Conservation (phyloP, 306 rosid genomes). For the Luffa acutangula region DNA sequence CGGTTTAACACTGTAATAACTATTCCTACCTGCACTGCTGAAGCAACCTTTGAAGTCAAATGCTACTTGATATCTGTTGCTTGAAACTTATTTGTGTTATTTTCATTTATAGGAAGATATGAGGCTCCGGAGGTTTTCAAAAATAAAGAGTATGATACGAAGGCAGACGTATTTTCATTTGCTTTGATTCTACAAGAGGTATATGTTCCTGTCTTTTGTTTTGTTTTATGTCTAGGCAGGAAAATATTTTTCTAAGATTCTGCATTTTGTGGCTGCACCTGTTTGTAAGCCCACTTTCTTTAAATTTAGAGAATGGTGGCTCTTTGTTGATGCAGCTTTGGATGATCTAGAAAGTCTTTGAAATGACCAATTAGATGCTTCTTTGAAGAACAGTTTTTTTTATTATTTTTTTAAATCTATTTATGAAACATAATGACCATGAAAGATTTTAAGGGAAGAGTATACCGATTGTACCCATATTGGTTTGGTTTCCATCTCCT, state of each 20-base stretch:
- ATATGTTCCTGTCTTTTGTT: constrained; percentile 14
- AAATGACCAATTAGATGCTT: background rate
- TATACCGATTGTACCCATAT: background rate
- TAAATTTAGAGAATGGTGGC: background rate
- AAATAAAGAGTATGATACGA: constrained; percentile 73
- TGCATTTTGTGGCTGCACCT: background rate
- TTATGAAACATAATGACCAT: background rate
- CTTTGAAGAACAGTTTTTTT: background rate
- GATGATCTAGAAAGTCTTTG: background rate
- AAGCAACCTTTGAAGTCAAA: constrained; percentile 3
- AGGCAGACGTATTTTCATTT: constrained; percentile 91
- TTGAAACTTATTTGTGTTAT: constrained; percentile 5
- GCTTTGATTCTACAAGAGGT: constrained; percentile 91
- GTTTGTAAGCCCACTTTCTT: background rate
- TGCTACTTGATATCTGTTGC: constrained; percentile 14
- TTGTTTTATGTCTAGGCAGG: background rate
- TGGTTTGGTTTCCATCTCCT: background rate
- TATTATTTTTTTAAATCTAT: background rate
- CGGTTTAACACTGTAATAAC: background rate
- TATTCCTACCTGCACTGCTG: background rate
- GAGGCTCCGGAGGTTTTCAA: constrained; percentile 87
- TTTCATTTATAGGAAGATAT: constrained; percentile 58
- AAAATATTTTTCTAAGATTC: background rate
- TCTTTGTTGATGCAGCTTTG: background rate
- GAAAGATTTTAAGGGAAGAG: background rate